Conservation (phyloP, 1,284 basidiomycete genomes). For the Xerocomus tenax region DNA sequence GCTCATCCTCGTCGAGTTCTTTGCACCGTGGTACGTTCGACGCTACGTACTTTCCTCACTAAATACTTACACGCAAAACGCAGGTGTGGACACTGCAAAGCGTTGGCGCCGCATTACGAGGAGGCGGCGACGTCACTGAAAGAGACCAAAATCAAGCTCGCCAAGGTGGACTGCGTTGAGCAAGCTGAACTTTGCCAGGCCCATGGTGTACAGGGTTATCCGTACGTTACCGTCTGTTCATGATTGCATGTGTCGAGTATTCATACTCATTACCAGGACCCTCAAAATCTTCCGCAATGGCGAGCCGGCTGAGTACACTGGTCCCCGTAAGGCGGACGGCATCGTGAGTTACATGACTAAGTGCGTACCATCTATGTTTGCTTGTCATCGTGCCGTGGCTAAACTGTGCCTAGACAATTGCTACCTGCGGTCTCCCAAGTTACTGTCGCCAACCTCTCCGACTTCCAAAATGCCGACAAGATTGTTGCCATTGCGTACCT, state of each 20-base stretch:
- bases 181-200: conserved; percentile 78
- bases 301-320: conserved; percentile 68
- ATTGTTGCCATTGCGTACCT: conserved; percentile 87
- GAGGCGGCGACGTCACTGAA: conserved; percentile 91
- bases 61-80: not conserved
- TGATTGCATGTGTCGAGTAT: not conserved
- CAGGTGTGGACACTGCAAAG: conserved; percentile 89
- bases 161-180: conserved; percentile 93
- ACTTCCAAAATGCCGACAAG: conserved; percentile 86
- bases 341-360: conserved; percentile 98
- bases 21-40: conserved; percentile 70
- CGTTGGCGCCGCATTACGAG: conserved; percentile 89
- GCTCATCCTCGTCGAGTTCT: conserved; percentile 92
- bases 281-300: conserved; percentile 91
- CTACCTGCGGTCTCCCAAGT: conserved; percentile 89
- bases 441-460: conserved; percentile 65
- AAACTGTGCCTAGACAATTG: conserved; percentile 59
- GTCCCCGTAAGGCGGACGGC: conserved; percentile 90
- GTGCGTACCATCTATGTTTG: conserved; percentile 41
- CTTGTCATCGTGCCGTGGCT: not conserved
- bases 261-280: conserved; percentile 40
- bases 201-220: conserved; percentile 85
- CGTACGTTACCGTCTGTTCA: conserved; percentile 46
- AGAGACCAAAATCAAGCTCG: conserved; percentile 82
- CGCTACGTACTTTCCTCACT: not conserved